Base-by-base conservation (phyloP, 1,284 basidiomycete species). In the Lignosus rhinocerotis region DNA sequence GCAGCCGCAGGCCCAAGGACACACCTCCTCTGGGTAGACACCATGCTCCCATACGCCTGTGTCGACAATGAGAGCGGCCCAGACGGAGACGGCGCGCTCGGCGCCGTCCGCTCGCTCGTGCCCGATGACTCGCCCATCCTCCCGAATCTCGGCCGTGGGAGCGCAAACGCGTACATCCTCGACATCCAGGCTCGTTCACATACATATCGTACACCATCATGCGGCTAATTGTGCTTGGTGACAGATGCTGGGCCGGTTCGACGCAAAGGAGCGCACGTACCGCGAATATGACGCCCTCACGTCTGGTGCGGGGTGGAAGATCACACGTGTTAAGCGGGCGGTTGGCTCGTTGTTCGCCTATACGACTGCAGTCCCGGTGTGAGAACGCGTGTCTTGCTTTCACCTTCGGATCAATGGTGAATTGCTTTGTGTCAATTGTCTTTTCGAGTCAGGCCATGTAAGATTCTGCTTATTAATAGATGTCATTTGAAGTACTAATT, bases 241-340 rank as follows among this genome's bases (percentile, higher is more conserved):
- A 31, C 55, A 88, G 86, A 88, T 88, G 87, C 83, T 86, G 70
- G 78, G 78, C 16, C 77, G 77, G 55, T 85, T 88, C 69, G 86
- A 86, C 60, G 78, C 82, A 10, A 83, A 86, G 65, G 87, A 89
- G 64, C 78, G 87, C 14, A 88, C 87, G 0, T 73, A 86, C 19
- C 79, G 83, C 54, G 86, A 88, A 69, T 77, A 82, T 33, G 78
- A 81, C 9, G 74, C 76, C 1, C 72, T 89, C 42, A 73, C 79
- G 3, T 72, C 75, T 32, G 82, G 81, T 1, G 80, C 86, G 14
- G 87, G 87, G 3, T 88, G 86, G 86, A 83, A 81, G 57, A 76
- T 88, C 21, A 70, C 75, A 38, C 78, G 77, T 46, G 81, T 87
- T 47, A 80, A 61, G 50, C 57, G 59, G 4, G 59, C 56, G 0